Evolutionary conservation across 2,329 filamentous ascomycete genomes (phyloP).

Genomic region (Chrysoporthe deuterocubensis): DNA sequence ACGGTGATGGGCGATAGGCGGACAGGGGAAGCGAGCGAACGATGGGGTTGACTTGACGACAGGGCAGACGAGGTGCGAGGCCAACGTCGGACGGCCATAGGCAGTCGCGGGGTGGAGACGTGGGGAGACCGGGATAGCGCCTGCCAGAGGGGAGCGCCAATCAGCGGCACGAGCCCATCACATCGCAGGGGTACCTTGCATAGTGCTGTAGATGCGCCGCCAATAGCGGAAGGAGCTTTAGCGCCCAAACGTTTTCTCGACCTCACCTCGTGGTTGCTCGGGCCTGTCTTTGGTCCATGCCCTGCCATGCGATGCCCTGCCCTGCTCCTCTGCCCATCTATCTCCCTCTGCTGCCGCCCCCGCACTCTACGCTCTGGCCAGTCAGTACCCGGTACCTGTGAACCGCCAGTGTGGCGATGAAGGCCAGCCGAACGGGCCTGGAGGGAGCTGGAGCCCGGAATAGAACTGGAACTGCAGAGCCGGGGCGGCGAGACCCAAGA

Average conservation of each 20-base stretch:
- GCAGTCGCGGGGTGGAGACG: slow-evolving; percentile 1
- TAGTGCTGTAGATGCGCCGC: slow-evolving; percentile 4
- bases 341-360: no score
- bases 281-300: background rate
- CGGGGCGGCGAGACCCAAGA: slow-evolving; percentile 11
- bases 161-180: slow-evolving; percentile 9
- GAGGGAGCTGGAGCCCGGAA: background rate
- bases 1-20: background rate
- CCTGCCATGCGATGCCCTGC: background rate
- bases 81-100: background rate
- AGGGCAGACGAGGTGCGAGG: background rate
- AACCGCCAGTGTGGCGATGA: slow-evolving; percentile 2
- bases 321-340: background rate
- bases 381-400: background rate
- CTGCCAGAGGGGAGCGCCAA: background rate
- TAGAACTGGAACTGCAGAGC: background rate
- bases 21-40: background rate
- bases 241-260: slow-evolving; percentile 7
- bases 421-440: background rate
- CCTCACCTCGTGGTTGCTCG: slow-evolving; percentile 10
- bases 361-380: no score
- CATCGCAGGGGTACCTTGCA: slow-evolving; percentile 18
- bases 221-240: slow-evolving; percentile 4
- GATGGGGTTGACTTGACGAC: background rate
- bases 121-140: slow-evolving; percentile 16